These are phyloP conservation scores for Globisporangium perplexum DNA, from an alignment of 352 stramenopile species.

Conservation along the genomic window DNA sequence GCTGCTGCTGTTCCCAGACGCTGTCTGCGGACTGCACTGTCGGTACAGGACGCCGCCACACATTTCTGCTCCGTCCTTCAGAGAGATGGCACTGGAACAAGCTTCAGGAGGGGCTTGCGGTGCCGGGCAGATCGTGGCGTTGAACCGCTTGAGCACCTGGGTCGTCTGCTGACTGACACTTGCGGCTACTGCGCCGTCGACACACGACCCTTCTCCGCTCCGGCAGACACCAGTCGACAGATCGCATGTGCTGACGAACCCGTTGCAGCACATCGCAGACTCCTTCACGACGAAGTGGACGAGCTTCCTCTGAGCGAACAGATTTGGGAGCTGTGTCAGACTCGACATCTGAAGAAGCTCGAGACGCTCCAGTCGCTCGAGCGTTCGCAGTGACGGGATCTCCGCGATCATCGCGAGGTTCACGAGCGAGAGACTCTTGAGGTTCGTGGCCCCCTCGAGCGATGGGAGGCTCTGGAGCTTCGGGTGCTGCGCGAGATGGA, in stretches of 20 bases:
- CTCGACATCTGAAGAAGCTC: conserved; percentile 15
- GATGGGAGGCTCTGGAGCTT: conserved; percentile 17
- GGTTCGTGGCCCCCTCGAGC: conserved; percentile 21
- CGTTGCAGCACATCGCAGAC: conserved; percentile 28
- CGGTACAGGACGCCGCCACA: conserved; percentile 16
- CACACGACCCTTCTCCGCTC: conserved; percentile 2
- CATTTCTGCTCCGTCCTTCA: neutral
- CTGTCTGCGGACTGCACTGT: conserved; percentile 3
- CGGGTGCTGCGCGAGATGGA: conserved; percentile 25
- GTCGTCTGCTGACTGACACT: neutral
- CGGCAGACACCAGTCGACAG: conserved; percentile 13
- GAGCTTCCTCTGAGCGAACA: conserved; percentile 13
- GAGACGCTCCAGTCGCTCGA: conserved; percentile 18
- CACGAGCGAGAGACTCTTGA: conserved; percentile 28
- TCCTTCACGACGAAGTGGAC: conserved; percentile 14
- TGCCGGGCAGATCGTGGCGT: neutral
- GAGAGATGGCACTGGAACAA: neutral
- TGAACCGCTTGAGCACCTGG: neutral
- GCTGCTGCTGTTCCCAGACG: neutral
- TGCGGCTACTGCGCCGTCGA: neutral
- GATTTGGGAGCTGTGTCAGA: conserved; percentile 19
- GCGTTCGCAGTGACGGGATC: conserved; percentile 20
- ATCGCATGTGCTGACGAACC: conserved; percentile 22
- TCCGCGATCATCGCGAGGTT: conserved; percentile 9
- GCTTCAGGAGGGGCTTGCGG: neutral